These are phyloP conservation scores for Acanthamoeba triangularis DNA, from an alignment of 208 protist species.

Conservation along the genomic window DNA sequence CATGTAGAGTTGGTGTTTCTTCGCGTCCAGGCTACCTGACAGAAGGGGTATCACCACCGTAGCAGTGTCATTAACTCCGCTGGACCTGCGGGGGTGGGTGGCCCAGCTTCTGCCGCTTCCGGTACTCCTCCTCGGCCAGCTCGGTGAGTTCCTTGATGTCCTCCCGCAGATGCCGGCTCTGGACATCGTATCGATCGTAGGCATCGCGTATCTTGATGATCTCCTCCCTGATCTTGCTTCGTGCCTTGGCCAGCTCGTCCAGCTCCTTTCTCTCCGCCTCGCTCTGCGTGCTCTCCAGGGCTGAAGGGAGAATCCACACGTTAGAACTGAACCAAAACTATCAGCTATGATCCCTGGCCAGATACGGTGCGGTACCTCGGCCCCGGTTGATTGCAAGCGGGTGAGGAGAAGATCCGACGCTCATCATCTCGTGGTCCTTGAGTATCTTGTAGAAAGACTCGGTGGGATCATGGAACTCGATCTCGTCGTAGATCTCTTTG, in stretches of 20 bases:
- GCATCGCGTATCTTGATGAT: constrained; percentile 71
- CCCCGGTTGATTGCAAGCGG: neutral
- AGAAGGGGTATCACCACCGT: no score
- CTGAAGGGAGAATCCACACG: neutral
- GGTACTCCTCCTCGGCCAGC: constrained; percentile 25
- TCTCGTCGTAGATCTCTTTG: constrained; percentile 71
- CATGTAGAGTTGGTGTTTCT: no score
- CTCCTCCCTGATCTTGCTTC: constrained; percentile 64
- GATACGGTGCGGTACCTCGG: no score
- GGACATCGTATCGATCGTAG: constrained; percentile 25
- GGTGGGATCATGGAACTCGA: constrained; percentile 70
- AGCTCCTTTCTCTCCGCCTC: constrained; percentile 46
- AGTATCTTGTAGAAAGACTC: constrained; percentile 33
- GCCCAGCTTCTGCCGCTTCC: neutral
- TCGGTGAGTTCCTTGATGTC: constrained; percentile 64
- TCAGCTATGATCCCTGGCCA: no score
- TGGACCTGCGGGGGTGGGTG: neutral
- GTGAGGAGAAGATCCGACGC: constrained; percentile 1
- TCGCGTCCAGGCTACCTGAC: no score
- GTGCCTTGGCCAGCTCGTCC: constrained; percentile 54
- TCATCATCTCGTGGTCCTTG: constrained; percentile 43
- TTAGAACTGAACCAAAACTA: neutral
- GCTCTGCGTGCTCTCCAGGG: neutral
- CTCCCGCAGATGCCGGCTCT: constrained; percentile 37
- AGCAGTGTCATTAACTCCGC: neutral